Conservation (phyloP, 2,329 filamentous ascomycete genomes). For the Neopestalotiopsis rosae region DNA sequence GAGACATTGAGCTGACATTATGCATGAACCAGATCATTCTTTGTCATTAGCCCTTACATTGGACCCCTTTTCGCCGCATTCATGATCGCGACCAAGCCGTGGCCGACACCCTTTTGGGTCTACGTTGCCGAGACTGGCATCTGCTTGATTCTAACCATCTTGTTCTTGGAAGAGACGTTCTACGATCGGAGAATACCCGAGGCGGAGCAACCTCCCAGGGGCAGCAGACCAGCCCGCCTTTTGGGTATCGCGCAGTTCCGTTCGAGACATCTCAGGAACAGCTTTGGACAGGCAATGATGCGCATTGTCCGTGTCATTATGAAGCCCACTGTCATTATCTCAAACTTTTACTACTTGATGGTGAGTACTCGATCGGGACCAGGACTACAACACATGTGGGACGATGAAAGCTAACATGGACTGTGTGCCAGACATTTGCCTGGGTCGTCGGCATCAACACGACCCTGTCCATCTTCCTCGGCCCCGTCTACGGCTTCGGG, state of each 20-base stretch:
- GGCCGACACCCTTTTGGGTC: constrained; percentile 55
- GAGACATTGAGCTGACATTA: constrained; percentile 1
- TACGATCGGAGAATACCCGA: constrained; percentile 49
- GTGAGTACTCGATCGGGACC: constrained; percentile 25
- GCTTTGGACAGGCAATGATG: constrained; percentile 44
- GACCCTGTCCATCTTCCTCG: constrained; percentile 57
- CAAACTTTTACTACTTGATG: constrained; percentile 41
- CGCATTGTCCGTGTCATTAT: constrained; percentile 43
- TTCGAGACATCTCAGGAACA: constrained; percentile 43
- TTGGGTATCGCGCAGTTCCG: constrained; percentile 40
- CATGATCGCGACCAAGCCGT: constrained; percentile 50
- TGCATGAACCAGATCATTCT: constrained; percentile 34
- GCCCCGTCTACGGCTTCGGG: constrained; percentile 55
- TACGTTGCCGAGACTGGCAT: constrained; percentile 45
- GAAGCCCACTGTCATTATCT: constrained; percentile 44
- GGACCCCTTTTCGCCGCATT: constrained; percentile 53
- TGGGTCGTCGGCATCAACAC: constrained; percentile 63
- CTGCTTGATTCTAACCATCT: constrained; percentile 43
- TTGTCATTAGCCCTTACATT: constrained; percentile 48
- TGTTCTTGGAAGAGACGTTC: constrained; percentile 54
- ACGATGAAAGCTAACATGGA: neutral
- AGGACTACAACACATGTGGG: neutral
- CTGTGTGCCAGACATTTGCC: constrained; percentile 42
- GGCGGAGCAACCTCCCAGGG: constrained; percentile 40
- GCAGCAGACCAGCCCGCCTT: constrained; percentile 34